Conservation (phyloP, 306 rosid species). For the Quercus alba region DNA sequence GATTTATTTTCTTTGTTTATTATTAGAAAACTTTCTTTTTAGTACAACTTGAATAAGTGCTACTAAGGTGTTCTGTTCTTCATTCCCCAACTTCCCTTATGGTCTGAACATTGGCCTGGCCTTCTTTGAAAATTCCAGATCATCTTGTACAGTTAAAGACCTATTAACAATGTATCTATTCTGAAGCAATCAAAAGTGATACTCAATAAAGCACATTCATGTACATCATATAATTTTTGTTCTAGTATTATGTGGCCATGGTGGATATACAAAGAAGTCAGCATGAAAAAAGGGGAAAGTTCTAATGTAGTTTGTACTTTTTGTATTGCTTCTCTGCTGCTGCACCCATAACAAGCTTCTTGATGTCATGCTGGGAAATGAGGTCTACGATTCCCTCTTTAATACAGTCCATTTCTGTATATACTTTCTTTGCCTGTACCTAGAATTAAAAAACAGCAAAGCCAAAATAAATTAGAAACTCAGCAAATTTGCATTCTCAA, state of each 20-base stretch:
- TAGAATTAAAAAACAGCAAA: conserved; percentile 22
- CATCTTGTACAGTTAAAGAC: not conserved
- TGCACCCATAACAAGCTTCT: conserved; percentile 87
- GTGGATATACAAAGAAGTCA: not conserved
- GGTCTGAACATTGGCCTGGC: not conserved
- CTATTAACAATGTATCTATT: not conserved
- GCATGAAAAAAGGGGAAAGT: not conserved
- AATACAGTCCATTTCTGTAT: conserved; percentile 50
- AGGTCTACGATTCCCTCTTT: conserved; percentile 78
- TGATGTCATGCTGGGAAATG: conserved; percentile 43
- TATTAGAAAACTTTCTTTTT: not conserved
- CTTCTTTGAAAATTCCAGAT: not conserved
- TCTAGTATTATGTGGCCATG: not conserved
- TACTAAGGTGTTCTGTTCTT: not conserved
- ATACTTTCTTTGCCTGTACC: conserved; percentile 47
- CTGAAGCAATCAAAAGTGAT: not conserved
- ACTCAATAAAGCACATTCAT: not conserved
- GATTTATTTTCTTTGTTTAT: not conserved
- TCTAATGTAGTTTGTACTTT: conserved; percentile 40
- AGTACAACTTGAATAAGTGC: not conserved
- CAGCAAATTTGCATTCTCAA: not conserved
- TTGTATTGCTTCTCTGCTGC: conserved; percentile 65
- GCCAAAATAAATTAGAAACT: not conserved
- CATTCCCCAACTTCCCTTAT: not conserved
- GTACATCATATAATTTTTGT: not conserved